phyloP scores from a whole-genome alignment of 176 grass and related monocot genomes.

The Alopecurus myosuroides region DNA sequence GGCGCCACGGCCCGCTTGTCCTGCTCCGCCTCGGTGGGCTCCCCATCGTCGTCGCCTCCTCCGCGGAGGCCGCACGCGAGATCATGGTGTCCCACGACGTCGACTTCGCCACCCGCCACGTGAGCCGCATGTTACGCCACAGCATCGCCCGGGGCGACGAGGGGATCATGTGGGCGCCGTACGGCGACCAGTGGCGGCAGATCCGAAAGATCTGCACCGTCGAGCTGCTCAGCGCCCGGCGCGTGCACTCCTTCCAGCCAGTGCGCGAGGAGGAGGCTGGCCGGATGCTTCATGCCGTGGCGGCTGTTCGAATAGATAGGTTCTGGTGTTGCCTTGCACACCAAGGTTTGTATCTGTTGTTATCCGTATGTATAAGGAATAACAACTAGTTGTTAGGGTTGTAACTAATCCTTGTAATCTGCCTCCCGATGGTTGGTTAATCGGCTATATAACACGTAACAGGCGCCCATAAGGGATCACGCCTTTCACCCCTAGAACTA shows the following conservation, averaged over 20 bases:
- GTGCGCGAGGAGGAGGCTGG: not conserved
- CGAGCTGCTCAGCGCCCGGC: constrained; percentile 9
- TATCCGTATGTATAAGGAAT: too few species aligned
- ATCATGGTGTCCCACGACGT: constrained; percentile 15
- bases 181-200: constrained; percentile 18
- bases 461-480: too few species aligned
- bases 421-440: too few species aligned
- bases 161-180: constrained; percentile 25
- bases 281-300: not conserved
- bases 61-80: constrained; percentile 27
- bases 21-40: constrained; percentile 39
- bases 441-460: too few species aligned
- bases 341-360: too few species aligned
- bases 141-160: not conserved
- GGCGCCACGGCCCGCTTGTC: constrained; percentile 26
- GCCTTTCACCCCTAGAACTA: too few species aligned
- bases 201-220: constrained; percentile 17
- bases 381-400: too few species aligned
- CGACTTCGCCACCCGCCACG: not conserved
- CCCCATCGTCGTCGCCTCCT: constrained; percentile 36
- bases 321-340: too few species aligned
- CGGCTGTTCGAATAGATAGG: too few species aligned
- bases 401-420: too few species aligned
- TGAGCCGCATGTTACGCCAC: not conserved
- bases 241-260: not conserved